These are phyloP conservation scores for Gnaphalium uliginosum DNA, from an alignment of 129 eudicot genomes.

Conservation along the genomic window DNA sequence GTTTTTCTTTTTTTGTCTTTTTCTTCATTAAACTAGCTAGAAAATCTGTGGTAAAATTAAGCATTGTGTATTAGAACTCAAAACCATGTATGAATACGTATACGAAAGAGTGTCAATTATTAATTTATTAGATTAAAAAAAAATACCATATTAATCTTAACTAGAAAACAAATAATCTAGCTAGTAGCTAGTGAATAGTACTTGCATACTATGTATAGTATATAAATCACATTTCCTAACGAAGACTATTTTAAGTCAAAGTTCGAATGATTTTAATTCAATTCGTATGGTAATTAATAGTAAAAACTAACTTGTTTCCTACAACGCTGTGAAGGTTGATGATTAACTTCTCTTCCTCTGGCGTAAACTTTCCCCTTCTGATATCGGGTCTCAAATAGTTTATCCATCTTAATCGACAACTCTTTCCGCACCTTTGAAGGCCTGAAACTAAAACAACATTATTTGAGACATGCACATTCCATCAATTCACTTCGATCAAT, in stretches of 20 bases:
- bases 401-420: conserved; percentile 86
- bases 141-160: not conserved
- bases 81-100: not conserved
- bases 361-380: conserved; percentile 73
- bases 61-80: no score
- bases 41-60: no score
- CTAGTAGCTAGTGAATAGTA: not conserved
- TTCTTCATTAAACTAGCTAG: no score
- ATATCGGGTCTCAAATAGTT: conserved; percentile 85
- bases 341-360: conserved; percentile 76
- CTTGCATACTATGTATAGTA: not conserved
- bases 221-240: not conserved
- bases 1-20: not conserved
- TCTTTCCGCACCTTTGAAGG: conserved; percentile 89
- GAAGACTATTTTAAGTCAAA: not conserved
- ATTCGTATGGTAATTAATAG: not conserved
- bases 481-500: conserved; percentile 6
- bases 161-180: not conserved
- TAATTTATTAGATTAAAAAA: not conserved
- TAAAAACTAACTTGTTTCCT: conserved; percentile 77
- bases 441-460: conserved; percentile 44
- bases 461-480: conserved; percentile 34
- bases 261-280: conserved; percentile 5
- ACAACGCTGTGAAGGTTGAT: conserved; percentile 75
- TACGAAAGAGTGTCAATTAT: no score